Evolutionary conservation across 2,329 filamentous ascomycete species (phyloP), one percentile per base, ranked within the genome.

Genomic region (Stachybotrys echinatus): DNA sequence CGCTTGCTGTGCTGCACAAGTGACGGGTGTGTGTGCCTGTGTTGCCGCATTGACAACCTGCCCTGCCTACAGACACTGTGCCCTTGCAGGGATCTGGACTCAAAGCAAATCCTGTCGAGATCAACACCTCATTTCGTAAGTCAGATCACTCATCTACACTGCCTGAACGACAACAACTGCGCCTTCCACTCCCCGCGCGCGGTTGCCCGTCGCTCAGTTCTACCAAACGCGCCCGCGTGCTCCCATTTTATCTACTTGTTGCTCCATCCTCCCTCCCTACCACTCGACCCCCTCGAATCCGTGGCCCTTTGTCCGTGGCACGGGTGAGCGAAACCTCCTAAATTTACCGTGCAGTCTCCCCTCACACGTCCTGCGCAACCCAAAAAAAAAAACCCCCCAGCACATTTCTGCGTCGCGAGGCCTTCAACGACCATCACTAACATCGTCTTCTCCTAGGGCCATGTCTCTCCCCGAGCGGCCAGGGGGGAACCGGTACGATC

Each of bases 391-490:
- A n/a, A n/a, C n/a, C n/a, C n/a, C n/a, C n/a, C n/a, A n/a, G n/a
- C n/a, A n/a, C n/a, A 23, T 42, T 43, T 48, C 45, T 47, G 44
- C n/a, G 23, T 47, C 42, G 45, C 47, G 10, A 34, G 27, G 10
- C 14, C 14, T 34, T 8, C 10, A 34, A 10, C 14, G 27, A 8
- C 27, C 27, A 34, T 14, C 10, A 14, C 27, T 34, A 34, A 34
- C 27, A 34, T 34, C 14, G 14, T 34, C 27, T 34, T 14, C 42
- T 50, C 39, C 45, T 55, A 76, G 73, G 64, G 73, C 61, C 62
- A 85, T 85, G 81, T 81, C 81, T 70, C 75, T 81, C 56, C 79
- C 80, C 55, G 74, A 80, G 65, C 78, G 86, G 67, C 87, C 87
- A 51, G 82, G 83, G 62, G 79, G 79, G 58, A 77, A 74, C 58